phyloP scores from a whole-genome alignment of 768 basidiomycete species.

The Ramaria sp. region DNA sequence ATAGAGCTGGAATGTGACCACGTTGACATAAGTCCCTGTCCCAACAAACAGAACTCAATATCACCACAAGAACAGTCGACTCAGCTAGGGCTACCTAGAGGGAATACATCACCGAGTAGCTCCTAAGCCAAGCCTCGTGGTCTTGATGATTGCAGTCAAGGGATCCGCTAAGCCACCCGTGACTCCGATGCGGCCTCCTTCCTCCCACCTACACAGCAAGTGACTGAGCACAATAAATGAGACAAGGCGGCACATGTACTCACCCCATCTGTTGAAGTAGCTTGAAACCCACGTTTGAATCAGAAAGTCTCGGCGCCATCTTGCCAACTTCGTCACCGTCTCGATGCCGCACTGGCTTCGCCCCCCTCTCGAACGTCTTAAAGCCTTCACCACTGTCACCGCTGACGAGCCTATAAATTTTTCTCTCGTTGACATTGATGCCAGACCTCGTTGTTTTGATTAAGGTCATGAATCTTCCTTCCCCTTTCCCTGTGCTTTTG shows the following conservation, averaged over 20 bases:
- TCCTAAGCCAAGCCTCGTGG: constrained; percentile 76
- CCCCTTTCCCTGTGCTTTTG: constrained; percentile 59
- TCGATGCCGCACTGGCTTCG: constrained; percentile 29
- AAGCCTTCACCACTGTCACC: constrained; percentile 27
- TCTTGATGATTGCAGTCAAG: constrained; percentile 77
- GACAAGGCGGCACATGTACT: constrained; percentile 9
- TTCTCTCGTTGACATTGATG: constrained; percentile 43
- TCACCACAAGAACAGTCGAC: no score
- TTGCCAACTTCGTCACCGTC: constrained; percentile 89
- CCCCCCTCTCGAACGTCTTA: neutral
- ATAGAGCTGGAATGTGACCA: no score
- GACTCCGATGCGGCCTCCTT: constrained; percentile 67
- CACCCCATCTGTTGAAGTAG: constrained; percentile 81
- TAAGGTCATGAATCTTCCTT: constrained; percentile 67
- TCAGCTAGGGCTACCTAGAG: no score
- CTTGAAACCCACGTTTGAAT: constrained; percentile 76
- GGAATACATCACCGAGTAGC: constrained; percentile 25
- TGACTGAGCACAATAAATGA: neutral
- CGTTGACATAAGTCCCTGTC: no score
- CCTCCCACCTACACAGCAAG: constrained; percentile 42
- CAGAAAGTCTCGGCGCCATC: constrained; percentile 74
- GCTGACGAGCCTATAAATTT: constrained; percentile 34
- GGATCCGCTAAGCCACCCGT: constrained; percentile 61
- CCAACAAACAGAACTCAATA: no score
- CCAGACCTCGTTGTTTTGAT: constrained; percentile 55